These are phyloP conservation scores for Trichosporon inkin DNA, from an alignment of 1,284 basidiomycete species.

Conservation along the genomic window DNA sequence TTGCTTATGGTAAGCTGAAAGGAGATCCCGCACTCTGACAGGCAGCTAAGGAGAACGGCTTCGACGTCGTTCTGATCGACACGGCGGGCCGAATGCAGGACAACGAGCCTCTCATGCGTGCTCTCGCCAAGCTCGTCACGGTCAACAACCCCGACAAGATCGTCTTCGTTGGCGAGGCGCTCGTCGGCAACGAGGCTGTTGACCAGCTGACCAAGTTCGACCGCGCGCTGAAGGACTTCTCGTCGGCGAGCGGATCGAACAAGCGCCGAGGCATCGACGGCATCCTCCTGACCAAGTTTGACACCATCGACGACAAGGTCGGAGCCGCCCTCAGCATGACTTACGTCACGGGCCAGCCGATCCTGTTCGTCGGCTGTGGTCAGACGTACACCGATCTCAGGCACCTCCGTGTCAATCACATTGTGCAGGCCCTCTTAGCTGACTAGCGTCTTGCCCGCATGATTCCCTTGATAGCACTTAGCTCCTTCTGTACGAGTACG, in stretches of 20 bases:
- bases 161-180: constrained; percentile 90
- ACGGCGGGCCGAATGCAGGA: constrained; percentile 99
- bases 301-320: constrained; percentile 78
- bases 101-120: constrained; percentile 97
- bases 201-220: constrained; percentile 94
- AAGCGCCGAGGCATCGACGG: constrained; percentile 79
- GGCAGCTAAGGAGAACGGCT: constrained; percentile 73
- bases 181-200: constrained; percentile 94
- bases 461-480: too few relatives aligned
- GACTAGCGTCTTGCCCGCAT: neutral
- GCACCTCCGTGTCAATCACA: constrained; percentile 82
- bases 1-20: constrained; percentile 65
- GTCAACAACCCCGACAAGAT: constrained; percentile 94
- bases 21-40: neutral
- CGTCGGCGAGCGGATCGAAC: constrained; percentile 43
- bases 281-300: constrained; percentile 95
- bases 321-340: constrained; percentile 96
- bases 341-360: constrained; percentile 92
- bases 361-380: constrained; percentile 92
- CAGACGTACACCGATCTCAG: constrained; percentile 94
- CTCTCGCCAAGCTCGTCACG: constrained; percentile 89
- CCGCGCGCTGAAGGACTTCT: constrained; percentile 79
- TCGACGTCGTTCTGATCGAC: constrained; percentile 92
- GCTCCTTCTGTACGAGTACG: neutral
- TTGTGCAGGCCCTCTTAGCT: constrained; percentile 77